Percentiles rank a stretch among this genome's conserved stretches.
phyloP scores from a whole-genome alignment of 495 filamentous ascomycete species.

The Podospora fimiseda region DNA sequence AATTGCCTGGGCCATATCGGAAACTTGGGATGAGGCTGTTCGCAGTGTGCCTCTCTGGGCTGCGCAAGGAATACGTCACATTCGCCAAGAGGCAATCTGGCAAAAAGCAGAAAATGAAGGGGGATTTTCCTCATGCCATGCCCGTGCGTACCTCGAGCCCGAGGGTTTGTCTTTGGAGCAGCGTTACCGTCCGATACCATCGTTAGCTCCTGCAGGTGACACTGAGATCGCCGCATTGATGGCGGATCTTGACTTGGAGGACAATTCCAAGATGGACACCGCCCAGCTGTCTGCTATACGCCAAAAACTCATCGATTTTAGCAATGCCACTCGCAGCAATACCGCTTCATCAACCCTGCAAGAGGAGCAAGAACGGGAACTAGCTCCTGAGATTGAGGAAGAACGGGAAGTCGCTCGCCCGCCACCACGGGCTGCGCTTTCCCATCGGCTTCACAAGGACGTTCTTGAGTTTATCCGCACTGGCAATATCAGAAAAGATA shows the following conservation, averaged over 20 bases:
- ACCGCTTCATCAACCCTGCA: conserved; percentile 31
- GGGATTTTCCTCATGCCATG: conserved; percentile 21
- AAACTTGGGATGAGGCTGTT: conserved; percentile 46
- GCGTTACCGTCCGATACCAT: not conserved
- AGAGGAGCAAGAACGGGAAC: conserved; percentile 67
- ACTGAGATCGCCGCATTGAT: not conserved
- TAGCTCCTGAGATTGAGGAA: conserved; percentile 55
- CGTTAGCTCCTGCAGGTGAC: not conserved
- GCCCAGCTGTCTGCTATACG: conserved; percentile 46
- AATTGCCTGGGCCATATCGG: conserved; percentile 51
- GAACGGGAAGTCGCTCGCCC: conserved; percentile 53
- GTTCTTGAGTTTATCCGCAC: conserved; percentile 26
- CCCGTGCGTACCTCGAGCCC: conserved; percentile 39
- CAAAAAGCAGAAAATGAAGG: conserved; percentile 9
- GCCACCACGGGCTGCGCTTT: conserved; percentile 23
- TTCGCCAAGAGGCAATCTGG: conserved; percentile 30
- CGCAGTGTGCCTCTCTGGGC: conserved; percentile 55
- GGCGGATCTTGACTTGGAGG: not conserved
- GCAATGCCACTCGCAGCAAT: not conserved
- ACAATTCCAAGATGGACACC: not conserved
- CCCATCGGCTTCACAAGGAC: conserved; percentile 42
- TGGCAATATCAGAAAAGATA: conserved; percentile 8
- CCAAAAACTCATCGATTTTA: conserved; percentile 37
- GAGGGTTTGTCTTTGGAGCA: conserved; percentile 22
- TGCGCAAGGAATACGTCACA: conserved; percentile 48